Percentiles rank a stretch among this genome's conserved stretches.
Evolutionary conservation across 2,329 filamentous ascomycete species (phyloP).

Genomic region (Aureobasidium sp.): DNA sequence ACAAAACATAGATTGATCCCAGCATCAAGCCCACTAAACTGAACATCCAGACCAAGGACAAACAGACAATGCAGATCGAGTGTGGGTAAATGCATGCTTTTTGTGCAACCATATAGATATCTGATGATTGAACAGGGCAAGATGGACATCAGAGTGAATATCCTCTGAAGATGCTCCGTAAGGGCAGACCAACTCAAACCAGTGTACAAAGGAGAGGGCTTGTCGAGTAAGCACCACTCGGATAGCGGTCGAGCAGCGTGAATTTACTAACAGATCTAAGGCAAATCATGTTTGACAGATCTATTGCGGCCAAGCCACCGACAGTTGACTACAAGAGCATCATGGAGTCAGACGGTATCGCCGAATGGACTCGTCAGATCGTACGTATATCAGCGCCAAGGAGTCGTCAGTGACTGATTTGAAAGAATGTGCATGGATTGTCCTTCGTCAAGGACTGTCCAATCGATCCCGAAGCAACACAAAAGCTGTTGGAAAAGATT

Average conservation of each 20-base stretch:
- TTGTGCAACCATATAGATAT: not conserved
- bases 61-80: conserved; percentile 13
- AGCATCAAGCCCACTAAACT: not conserved
- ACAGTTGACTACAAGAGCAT: conserved; percentile 12
- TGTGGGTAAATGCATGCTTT: not conserved
- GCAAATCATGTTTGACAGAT: conserved; percentile 6
- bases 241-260: no score
- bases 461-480: conserved; percentile 60
- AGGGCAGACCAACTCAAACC: conserved; percentile 9
- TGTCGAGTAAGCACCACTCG: conserved; percentile 8
- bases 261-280: not conserved
- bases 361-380: conserved; percentile 14
- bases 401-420: not conserved
- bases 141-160: conserved; percentile 19
- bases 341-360: conserved; percentile 10
- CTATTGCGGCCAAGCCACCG: not conserved
- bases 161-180: conserved; percentile 15
- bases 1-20: conserved; percentile 10
- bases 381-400: not conserved
- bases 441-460: conserved; percentile 69
- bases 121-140: conserved; percentile 1
- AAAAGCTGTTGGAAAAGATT: conserved; percentile 70
- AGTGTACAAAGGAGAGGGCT: conserved; percentile 14
- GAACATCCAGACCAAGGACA: not conserved
- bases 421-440: conserved; percentile 61